phyloP scores from a whole-genome alignment of 257 asterid species.

The Fraxinus anomala region DNA sequence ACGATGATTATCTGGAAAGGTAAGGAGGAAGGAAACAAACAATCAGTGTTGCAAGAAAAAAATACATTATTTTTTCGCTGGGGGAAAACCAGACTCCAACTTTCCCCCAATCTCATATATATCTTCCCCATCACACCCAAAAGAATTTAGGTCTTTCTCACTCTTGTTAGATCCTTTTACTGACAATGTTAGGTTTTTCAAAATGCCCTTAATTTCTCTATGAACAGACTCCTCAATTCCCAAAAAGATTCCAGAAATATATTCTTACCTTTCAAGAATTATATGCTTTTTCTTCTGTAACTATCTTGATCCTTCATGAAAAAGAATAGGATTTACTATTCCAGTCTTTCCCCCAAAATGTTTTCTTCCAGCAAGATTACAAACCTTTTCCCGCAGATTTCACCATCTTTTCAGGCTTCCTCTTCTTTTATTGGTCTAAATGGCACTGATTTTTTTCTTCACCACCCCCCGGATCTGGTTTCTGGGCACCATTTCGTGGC shows the following conservation, averaged over 20 bases:
- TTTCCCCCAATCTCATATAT: not conserved
- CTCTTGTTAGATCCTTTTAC: not conserved
- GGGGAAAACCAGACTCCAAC: not conserved
- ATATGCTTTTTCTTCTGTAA: not conserved
- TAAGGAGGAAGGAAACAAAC: no score
- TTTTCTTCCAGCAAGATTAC: constrained; percentile 43
- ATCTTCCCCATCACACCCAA: not conserved
- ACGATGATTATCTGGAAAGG: no score
- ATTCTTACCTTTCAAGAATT: not conserved
- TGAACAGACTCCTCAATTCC: not conserved
- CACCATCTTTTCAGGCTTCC: constrained; percentile 31
- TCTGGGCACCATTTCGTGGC: constrained; percentile 30
- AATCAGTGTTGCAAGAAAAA: no score
- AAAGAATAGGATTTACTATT: not conserved
- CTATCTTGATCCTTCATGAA: not conserved
- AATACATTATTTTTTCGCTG: no score
- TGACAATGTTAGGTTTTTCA: not conserved
- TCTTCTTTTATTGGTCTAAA: constrained; percentile 36
- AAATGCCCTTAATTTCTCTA: not conserved
- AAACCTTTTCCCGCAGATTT: constrained; percentile 34
- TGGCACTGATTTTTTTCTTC: constrained; percentile 40
- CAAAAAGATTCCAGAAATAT: not conserved
- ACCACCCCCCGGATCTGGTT: constrained; percentile 34
- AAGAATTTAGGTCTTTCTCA: not conserved
- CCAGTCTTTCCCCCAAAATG: constrained; percentile 35